These are phyloP conservation scores for Neoboletus magnificus DNA, from an alignment of 768 basidiomycete species.

Conservation along the genomic window DNA sequence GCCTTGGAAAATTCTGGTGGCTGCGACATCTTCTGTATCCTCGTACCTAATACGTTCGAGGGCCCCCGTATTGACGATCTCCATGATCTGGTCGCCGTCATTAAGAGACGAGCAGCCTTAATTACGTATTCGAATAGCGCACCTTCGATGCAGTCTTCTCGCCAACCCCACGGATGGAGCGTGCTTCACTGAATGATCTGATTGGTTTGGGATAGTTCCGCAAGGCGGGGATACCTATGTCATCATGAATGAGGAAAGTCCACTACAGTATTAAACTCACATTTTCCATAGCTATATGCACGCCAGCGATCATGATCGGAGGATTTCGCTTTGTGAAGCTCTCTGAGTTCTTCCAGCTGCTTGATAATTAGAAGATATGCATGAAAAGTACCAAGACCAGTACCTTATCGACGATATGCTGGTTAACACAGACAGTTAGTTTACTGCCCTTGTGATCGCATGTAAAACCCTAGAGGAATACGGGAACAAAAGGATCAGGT, in stretches of 20 bases:
- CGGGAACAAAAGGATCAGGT: background rate
- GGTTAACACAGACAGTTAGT: constrained; percentile 49
- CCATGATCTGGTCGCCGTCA: constrained; percentile 58
- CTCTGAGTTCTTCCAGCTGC: constrained; percentile 64
- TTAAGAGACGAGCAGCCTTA: background rate
- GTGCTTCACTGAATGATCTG: constrained; percentile 55
- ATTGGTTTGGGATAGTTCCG: constrained; percentile 57
- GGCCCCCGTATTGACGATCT: constrained; percentile 74
- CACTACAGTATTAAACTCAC: constrained; percentile 34
- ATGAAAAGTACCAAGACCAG: background rate
- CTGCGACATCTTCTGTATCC: constrained; percentile 58
- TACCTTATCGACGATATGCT: constrained; percentile 74
- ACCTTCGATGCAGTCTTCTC: constrained; percentile 77
- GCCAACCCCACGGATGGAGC: constrained; percentile 58
- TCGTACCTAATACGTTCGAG: constrained; percentile 67
- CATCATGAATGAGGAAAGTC: constrained; percentile 3
- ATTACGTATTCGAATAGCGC: constrained; percentile 1
- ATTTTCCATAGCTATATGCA: constrained; percentile 61
- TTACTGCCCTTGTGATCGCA: constrained; percentile 52
- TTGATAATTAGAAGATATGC: background rate
- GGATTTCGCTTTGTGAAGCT: constrained; percentile 59
- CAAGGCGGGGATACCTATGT: constrained; percentile 56
- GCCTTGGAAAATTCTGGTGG: constrained; percentile 60
- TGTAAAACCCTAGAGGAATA: constrained; percentile 51
- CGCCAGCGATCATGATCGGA: constrained; percentile 67